These are phyloP conservation scores for Takashimella koratensis DNA, from an alignment of 1,284 basidiomycete species.

Conservation along the genomic window DNA sequence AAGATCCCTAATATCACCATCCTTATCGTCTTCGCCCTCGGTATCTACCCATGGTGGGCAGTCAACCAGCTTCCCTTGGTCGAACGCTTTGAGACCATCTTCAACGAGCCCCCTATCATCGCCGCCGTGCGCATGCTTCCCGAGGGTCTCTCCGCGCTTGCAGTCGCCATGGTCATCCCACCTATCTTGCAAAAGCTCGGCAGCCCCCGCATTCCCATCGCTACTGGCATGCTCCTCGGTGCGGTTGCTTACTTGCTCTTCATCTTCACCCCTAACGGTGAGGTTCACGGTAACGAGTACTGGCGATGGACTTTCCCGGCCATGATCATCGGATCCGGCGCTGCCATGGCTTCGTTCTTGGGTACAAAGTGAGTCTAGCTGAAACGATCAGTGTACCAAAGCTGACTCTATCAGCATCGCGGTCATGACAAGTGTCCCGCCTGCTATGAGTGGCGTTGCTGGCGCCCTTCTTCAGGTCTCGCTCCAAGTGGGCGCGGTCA, in stretches of 20 bases:
- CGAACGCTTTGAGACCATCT: conserved; percentile 16
- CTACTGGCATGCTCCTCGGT: conserved; percentile 18
- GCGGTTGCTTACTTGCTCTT: conserved; percentile 12
- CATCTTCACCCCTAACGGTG: conserved; percentile 8
- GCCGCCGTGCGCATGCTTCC: conserved; percentile 24
- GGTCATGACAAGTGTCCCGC: conserved; percentile 3
- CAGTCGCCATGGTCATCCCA: conserved; percentile 3
- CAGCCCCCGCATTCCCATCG: conserved; percentile 18
- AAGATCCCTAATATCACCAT: conserved; percentile 29
- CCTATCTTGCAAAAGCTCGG: conserved; percentile 5
- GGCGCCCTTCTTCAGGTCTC: conserved; percentile 8
- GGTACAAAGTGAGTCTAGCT: conserved; percentile 22
- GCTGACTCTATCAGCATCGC: conserved; percentile 2
- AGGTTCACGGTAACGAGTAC: conserved; percentile 14
- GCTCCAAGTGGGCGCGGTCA: conserved; percentile 2
- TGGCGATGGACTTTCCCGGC: conserved; percentile 25
- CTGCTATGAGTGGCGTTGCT: neutral
- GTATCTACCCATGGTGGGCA: conserved; percentile 24
- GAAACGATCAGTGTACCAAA: neutral
- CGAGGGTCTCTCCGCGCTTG: conserved; percentile 18
- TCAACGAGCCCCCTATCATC: conserved; percentile 20
- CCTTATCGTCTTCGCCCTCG: conserved; percentile 25
- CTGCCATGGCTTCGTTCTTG: conserved; percentile 19
- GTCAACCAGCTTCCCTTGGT: conserved; percentile 20
- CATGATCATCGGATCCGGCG: conserved; percentile 18